Conservation (phyloP, 2,329 filamentous ascomycete genomes). For the Claviceps fusiformis region DNA sequence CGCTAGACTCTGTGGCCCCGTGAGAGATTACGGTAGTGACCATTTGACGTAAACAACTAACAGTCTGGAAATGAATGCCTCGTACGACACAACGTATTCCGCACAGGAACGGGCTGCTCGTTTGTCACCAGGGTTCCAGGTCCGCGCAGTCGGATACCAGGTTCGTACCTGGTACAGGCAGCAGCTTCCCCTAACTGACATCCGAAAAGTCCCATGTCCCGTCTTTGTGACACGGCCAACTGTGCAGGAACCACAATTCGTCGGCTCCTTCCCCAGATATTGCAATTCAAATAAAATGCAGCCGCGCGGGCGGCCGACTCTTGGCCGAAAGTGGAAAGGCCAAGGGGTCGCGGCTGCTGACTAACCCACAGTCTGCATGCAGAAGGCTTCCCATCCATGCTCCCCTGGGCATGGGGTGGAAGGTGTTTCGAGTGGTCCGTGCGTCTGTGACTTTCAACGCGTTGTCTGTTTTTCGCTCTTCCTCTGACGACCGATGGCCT, state of each 20-base stretch:
- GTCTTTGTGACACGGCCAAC: neutral
- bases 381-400: neutral
- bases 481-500: conserved; percentile 12
- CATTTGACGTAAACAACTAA: too few relatives aligned
- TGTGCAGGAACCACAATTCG: conserved; percentile 1
- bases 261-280: conserved; percentile 4
- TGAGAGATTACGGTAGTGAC: too few relatives aligned
- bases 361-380: conserved; percentile 1
- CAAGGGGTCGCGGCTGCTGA: conserved; percentile 3
- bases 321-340: conserved; percentile 1
- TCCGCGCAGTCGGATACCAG: too few relatives aligned
- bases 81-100: too few relatives aligned
- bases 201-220: too few relatives aligned
- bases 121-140: too few relatives aligned
- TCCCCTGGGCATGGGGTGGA: neutral
- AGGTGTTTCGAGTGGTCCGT: conserved; percentile 8
- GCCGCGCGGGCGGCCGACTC: neutral
- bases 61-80: too few relatives aligned
- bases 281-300: neutral
- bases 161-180: too few relatives aligned
- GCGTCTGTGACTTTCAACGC: conserved; percentile 22
- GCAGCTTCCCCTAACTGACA: too few relatives aligned
- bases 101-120: too few relatives aligned
- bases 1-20: too few relatives aligned
- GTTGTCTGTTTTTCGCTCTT: conserved; percentile 26